Conservation (phyloP, 2,329 filamentous ascomycete species). For the Ambrosiella xylebori region DNA sequence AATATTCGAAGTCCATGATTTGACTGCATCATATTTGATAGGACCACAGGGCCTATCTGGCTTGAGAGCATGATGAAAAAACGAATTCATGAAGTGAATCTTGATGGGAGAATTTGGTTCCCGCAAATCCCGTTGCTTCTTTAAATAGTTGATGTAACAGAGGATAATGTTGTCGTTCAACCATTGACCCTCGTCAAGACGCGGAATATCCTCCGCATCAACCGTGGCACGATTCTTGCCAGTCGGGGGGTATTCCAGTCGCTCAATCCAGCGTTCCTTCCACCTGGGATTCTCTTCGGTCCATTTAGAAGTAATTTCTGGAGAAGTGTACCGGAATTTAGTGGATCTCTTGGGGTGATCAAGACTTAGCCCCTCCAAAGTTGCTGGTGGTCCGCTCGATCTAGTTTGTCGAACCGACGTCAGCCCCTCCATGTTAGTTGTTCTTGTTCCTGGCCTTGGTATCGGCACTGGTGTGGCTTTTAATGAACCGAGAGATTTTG, state of each 20-base stretch:
- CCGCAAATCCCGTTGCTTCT: conserved; percentile 33
- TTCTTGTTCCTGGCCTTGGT: background rate
- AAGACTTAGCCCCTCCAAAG: background rate
- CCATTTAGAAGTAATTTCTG: conserved; percentile 23
- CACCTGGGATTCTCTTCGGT: conserved; percentile 33
- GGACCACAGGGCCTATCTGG: conserved; percentile 26
- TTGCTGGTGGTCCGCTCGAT: conserved; percentile 3
- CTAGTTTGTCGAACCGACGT: conserved; percentile 4
- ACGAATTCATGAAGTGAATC: conserved; percentile 83
- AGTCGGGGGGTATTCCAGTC: conserved; percentile 42
- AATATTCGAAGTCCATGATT: conserved; percentile 71
- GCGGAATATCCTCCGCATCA: conserved; percentile 52
- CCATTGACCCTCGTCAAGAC: conserved; percentile 69
- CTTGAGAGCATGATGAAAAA: conserved; percentile 68
- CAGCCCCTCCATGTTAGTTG: background rate
- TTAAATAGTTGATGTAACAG: conserved; percentile 67
- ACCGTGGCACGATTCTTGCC: conserved; percentile 48
- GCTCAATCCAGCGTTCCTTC: conserved; percentile 34
- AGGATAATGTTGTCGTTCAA: conserved; percentile 85
- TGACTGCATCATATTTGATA: conserved; percentile 74
- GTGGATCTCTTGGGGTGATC: conserved; percentile 1
- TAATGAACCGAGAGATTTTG: background rate
- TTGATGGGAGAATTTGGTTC: conserved; percentile 30
- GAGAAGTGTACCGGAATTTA: background rate
- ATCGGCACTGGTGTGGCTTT: background rate